Evolutionary conservation across 2,329 filamentous ascomycete species (phyloP), one percentile per base, ranked within the genome.

Genomic region (Fusarium mangiferae): DNA sequence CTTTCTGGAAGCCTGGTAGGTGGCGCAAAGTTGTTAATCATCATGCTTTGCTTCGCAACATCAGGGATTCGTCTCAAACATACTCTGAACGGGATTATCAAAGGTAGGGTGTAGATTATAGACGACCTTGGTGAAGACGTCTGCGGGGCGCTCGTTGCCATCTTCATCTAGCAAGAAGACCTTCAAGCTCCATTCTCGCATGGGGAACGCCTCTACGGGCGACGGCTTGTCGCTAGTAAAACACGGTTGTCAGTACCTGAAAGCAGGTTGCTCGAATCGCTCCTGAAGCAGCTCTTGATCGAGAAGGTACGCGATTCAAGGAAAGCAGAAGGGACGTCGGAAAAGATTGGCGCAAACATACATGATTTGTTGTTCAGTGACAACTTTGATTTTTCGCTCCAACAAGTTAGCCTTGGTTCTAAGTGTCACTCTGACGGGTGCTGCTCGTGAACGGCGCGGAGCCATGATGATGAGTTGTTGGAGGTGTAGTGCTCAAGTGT

Each of bases 81-180:
- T 88, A 97, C 95, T 92, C 85, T 98, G 96, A 59, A 89, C 90
- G 22, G 94, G 93, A 78, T 95, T 93, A 61, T 92, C 93, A 83
- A 99, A 99, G 56, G 94, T 96, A 39, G 96, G 96, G 83, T 99
- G 96, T 36, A 99, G 89, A 80, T 94, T 93, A 86, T 98, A 99
- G 63, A 92, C 92, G 46, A 93, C 96, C 86, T 97, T 98, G 81
- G 94, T 94, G 85, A 98, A 98, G 83, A 95, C 90, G 76, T 86
- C 94, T 61, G 96, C 95, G 13, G 93, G 89, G 58, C 94, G 88
- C 83, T 97, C 92, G 77, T 96, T 93, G 77, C 95, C 95, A 73
- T 94, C 90, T 78, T 97, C 93, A 75, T 98, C 95, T 62, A 98
- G 83, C 59, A 98, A 83, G 84, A 90, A 94, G 77, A 99, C 87